These are phyloP conservation scores for Diaporthe nobilis DNA, from an alignment of 2,329 filamentous ascomycete species.

Conservation along the genomic window DNA sequence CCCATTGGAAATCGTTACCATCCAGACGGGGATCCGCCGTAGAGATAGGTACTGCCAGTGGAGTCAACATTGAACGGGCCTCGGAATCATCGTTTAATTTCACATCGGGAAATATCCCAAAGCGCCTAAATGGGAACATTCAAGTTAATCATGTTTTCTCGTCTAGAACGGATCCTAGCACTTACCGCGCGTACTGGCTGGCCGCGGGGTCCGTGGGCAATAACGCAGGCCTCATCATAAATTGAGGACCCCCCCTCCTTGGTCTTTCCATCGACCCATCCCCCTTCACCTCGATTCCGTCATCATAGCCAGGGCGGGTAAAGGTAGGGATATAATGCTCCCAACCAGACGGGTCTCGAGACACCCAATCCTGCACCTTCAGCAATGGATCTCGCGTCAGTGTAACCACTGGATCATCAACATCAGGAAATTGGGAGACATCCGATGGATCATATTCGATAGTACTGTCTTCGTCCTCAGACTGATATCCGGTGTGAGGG, in stretches of 20 bases:
- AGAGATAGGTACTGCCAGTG: background rate
- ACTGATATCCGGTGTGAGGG: background rate
- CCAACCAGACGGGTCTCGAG: background rate
- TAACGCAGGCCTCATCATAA: background rate
- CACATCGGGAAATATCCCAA: background rate
- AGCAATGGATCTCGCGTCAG: background rate
- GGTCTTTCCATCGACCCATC: background rate
- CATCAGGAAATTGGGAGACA: background rate
- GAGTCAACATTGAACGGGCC: background rate
- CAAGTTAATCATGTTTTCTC: background rate
- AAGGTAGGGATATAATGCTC: background rate
- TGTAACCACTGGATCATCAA: background rate
- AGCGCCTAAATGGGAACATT: background rate
- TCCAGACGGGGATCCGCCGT: background rate
- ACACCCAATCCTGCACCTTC: background rate
- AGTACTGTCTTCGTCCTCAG: background rate
- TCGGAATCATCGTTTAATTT: background rate
- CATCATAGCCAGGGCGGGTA: background rate
- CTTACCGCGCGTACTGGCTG: conserved; percentile 1
- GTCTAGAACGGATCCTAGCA: background rate
- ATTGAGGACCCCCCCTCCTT: background rate
- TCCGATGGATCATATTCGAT: background rate
- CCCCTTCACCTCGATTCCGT: background rate
- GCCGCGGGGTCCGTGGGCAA: background rate
- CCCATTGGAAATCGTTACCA: background rate